Base-by-base conservation (phyloP, 1,139 yeast genomes). In the Debaryomycetaceae sp. region DNA sequence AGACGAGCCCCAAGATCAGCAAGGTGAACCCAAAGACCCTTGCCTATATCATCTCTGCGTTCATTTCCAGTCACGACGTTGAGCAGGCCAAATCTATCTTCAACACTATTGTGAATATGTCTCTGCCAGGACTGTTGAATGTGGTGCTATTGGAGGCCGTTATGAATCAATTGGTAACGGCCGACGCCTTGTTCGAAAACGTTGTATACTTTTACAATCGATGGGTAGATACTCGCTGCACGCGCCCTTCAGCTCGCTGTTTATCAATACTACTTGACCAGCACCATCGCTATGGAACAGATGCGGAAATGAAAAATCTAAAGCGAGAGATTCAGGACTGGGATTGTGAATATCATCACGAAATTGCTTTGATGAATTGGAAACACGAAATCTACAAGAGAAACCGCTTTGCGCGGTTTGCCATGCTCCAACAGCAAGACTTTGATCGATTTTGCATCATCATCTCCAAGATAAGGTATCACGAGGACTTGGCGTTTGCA, bases 181-280 rank as follows among this genome's bases (percentile, higher is more conserved):
- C 47, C 5, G 61, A 51, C 25, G 44, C 62, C 2, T 32, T 61
- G 8, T 60, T 58, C 34, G 64, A 60, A 21, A 51, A 53, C 27
- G 23, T 54, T 12, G 32, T 39, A n/a, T 39, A 37, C n/a, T 30
- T 53, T 4, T 37, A 55, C 27, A 45, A 49, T 19, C 32, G 41
- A 3, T 62, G 69, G 69, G 37, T 42, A 13, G 38, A 42, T 13
- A 39, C 54, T 2, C 33, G 42, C 2, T 47, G 42, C 23, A 45
- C 51, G 27, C 27, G 41, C 8, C 57, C 63, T 4, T 40, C 48
- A 20, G 54, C 57, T 4, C 43, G 44, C 32, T 44, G 55, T 12
- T 39, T 62, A 31, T 46, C 55, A 1, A 27, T 46, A 13, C 32
- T 61, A 15, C 36, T 59, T 4, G 44, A 48, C 11, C 57, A 61